Evolutionary conservation across 2,329 filamentous ascomycete species (phyloP), one percentile per base, ranked within the genome.

Genomic region (Colletotrichum costaricense): DNA sequence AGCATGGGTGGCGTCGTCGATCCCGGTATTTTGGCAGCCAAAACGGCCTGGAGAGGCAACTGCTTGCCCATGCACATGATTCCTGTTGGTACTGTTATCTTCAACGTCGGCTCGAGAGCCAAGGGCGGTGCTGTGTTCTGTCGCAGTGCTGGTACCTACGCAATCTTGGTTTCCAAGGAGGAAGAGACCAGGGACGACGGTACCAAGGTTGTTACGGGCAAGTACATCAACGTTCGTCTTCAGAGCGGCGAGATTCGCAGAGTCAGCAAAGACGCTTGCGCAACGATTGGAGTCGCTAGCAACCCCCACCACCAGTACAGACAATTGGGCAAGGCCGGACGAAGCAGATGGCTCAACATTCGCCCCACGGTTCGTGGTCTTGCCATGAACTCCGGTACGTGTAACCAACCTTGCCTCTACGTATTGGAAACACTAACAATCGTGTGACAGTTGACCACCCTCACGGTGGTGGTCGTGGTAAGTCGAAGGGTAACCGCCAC

Each of bases 391-490:
- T 95, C 96, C 82, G 91, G 93, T 94, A 86, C 80, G 89, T 83
- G 28, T 49, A 49, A n/a, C 24, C 35, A 33, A 28, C 4, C 2
- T 28, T 9, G 38, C 14, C 19, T 38, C 28, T 24, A 38, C 26
- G 9, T 7, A 24, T 38, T n/a, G 14, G 16, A 11, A 16, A 57
- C 14, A 52, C 72, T 78, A 60, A 77, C 19, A 22, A n/a, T 35
- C 19, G 14, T 22, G 35, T 63, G 74, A 57, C 79, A 91, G 94
- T 92, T 79, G 97, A 99, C 81, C 97, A 99, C 89, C 97, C 97
- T 80, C 97, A 99, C 84, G 97, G 97, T 90, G 97, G 97, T 93
- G 97, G 97, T 85, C 92, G 97, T 89, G 97, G 97, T 87, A 99
- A 99, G 87, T 98, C 95, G 71, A 99, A 99, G 94, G 95, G 97